phyloP scores from a whole-genome alignment of 148 eudicot species.

The Dianthus caryophyllus region DNA sequence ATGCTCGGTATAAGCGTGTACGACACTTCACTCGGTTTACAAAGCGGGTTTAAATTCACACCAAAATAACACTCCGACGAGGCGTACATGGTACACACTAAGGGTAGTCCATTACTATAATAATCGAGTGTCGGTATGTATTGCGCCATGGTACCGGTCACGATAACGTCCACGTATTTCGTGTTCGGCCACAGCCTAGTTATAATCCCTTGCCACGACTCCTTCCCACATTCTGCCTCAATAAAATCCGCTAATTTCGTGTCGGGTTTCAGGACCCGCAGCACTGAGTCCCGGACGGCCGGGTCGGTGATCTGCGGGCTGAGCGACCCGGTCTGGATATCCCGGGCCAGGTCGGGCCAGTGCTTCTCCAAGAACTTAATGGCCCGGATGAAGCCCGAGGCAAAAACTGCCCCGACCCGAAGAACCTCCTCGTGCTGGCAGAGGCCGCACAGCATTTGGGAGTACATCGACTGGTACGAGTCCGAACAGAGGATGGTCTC shows the following conservation, averaged over 20 bases:
- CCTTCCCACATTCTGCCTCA: conserved; percentile 29
- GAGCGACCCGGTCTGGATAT: conserved; percentile 32
- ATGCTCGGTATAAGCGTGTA: neutral
- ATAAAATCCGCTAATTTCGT: conserved; percentile 32
- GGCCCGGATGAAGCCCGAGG: conserved; percentile 1
- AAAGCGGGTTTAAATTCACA: neutral
- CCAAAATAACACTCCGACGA: conserved; percentile 5
- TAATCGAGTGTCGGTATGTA: conserved; percentile 2
- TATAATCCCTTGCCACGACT: neutral
- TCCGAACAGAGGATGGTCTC: neutral
- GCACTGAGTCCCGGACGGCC: conserved; percentile 25
- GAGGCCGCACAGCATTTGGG: conserved; percentile 1
- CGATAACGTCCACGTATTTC: conserved; percentile 1
- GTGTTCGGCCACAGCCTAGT: neutral
- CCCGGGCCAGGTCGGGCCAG: conserved; percentile 23
- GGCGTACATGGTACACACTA: neutral
- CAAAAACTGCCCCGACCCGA: conserved; percentile 8
- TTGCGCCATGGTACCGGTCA: conserved; percentile 11
- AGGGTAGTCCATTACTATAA: conserved; percentile 2
- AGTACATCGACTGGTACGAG: neutral
- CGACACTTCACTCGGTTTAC: neutral
- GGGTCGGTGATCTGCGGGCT: conserved; percentile 28
- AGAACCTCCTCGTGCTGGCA: neutral
- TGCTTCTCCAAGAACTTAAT: conserved; percentile 4
- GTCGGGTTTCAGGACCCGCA: conserved; percentile 22